Conservation (phyloP, 495 filamentous ascomycete species). For the Neurospora hispaniola region DNA sequence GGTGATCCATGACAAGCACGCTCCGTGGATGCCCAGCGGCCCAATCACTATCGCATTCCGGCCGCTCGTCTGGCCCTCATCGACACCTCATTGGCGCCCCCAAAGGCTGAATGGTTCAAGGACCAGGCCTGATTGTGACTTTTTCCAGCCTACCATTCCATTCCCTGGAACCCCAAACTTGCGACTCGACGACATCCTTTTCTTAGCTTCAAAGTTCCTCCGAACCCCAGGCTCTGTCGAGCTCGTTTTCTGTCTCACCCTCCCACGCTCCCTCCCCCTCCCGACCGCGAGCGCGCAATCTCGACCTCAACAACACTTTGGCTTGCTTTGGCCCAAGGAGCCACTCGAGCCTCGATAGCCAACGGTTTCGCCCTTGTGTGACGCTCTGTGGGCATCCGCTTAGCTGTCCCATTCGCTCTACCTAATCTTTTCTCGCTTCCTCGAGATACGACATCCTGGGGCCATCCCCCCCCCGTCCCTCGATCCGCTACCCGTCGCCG, state of each 20-base stretch:
- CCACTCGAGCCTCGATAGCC: background rate
- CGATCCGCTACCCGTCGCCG: background rate
- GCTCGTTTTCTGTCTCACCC: background rate
- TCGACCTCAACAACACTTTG: background rate
- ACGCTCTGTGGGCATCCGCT: background rate
- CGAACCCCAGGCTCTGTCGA: background rate
- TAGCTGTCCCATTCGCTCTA: background rate
- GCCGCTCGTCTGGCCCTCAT: background rate
- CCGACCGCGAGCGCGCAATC: background rate
- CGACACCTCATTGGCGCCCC: background rate
- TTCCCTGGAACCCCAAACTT: background rate
- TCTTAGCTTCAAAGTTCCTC: background rate
- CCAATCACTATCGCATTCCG: background rate
- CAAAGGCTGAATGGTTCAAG: background rate
- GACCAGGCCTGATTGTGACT: background rate
- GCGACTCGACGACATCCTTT: background rate
- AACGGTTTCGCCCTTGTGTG: background rate
- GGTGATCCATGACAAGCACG: background rate
- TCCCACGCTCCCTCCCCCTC: background rate
- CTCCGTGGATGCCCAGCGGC: background rate
- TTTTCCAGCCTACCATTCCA: background rate
- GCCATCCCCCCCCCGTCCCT: background rate
- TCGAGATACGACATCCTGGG: background rate
- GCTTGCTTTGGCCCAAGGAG: background rate
- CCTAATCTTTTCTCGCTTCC: background rate